Base-by-base conservation (phyloP, 192 early-diverging fungal species). In the Coemansia reversa region DNA sequence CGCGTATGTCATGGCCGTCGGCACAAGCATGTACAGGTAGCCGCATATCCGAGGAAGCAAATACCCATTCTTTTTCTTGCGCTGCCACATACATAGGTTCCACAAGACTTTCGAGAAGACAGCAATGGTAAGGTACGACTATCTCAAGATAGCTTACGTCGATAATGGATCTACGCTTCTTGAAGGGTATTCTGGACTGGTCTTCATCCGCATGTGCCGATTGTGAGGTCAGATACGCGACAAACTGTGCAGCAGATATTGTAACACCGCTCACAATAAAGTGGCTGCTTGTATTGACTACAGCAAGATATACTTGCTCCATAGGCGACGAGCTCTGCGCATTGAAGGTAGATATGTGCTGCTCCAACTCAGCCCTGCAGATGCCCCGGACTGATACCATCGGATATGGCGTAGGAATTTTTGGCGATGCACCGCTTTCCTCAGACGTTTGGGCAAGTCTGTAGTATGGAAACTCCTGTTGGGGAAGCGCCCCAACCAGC, bases 401-500 rank as follows among this genome's bases (percentile, higher is more conserved):
- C 19, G 77, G 77, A 20, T 42, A 61, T 0, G 69, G 57, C 0
- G 32, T 45, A 0, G 63, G 30, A 8, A 48, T 20, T 2, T 6
- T 22, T 25, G 16, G n/a, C 4, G 1, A n/a, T 0, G 12, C 23
- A 14, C 5, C 9, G 2, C 9, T 23, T 3, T 42, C 14, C 51
- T 18, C 8, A 35, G 11, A 22, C 49, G 4, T 27, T 45, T 19
- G 9, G 18, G 12, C 11, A 2, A 65, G 22, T 14, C 24, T 22
- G 33, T 62, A 63, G 27, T 59, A 33, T 1, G 79, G 79, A 55
- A 51, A 66, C 11, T 39, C 87, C 53, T 88, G 78, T 73, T 94
- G 90, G 16, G 96, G 79, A 20, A 93, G 78, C 5, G 92, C 86
- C 56, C 94, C 94, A 47, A 92, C 82, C 82, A 90, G 90, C 76